Evolutionary conservation across 805 yeast genomes (phyloP).

Genomic region (Metschnikowia arizonensis): DNA sequence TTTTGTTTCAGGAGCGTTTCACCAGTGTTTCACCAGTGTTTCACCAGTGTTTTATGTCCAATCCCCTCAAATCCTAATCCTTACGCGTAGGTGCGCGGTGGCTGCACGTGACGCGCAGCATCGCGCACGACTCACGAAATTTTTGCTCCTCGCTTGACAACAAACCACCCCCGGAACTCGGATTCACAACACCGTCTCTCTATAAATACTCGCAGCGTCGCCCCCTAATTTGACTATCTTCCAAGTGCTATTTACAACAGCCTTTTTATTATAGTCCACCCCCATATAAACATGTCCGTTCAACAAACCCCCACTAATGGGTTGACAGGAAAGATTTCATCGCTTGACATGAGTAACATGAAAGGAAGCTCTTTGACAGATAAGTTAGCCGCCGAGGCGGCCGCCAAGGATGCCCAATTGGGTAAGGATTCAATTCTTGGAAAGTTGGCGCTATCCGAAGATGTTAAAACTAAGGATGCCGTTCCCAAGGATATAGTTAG

Average conservation of each 20-base stretch:
- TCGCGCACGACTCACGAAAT: slow-evolving; percentile 7
- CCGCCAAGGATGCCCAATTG: slow-evolving; percentile 13
- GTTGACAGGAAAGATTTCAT: slow-evolving; percentile 42
- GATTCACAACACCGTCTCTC: slow-evolving; percentile 8
- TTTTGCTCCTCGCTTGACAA: slow-evolving; percentile 8
- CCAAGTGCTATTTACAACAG: background rate
- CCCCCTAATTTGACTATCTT: background rate
- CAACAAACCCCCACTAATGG: slow-evolving; percentile 49
- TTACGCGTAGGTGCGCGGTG: too few species aligned
- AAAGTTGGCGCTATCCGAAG: slow-evolving; percentile 13
- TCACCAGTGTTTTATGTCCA: background rate
- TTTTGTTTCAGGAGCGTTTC: background rate
- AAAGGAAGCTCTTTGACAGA: slow-evolving; percentile 39
- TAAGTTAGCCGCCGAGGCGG: slow-evolving; percentile 38
- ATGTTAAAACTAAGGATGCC: slow-evolving; percentile 14
- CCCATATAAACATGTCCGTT: slow-evolving; percentile 13
- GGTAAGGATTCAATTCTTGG: slow-evolving; percentile 19
- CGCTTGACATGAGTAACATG: slow-evolving; percentile 32
- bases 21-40: background rate
- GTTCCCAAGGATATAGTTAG: slow-evolving; percentile 20
- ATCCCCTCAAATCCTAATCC: too few species aligned
- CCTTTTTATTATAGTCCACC: background rate
- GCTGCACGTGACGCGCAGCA: too few species aligned
- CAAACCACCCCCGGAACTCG: slow-evolving; percentile 14
- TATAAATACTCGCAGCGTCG: slow-evolving; percentile 11